phyloP scores from a whole-genome alignment of 1,284 basidiomycete species.

The Cryptococcus sp. region DNA sequence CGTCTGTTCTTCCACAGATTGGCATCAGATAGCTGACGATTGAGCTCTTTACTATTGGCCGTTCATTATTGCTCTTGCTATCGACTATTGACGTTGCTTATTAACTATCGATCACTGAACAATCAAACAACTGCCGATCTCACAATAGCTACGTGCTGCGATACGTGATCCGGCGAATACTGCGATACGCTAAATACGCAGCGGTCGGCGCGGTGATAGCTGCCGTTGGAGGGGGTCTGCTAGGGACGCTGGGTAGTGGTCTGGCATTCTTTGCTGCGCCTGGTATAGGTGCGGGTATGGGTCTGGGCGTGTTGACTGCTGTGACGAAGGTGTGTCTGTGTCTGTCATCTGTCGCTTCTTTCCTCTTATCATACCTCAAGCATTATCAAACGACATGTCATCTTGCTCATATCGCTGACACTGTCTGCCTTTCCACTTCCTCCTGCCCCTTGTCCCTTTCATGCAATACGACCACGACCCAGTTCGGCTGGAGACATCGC shows the following conservation, averaged over 20 bases:
- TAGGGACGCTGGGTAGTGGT: conserved; percentile 47
- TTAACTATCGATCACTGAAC: neutral
- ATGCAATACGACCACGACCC: neutral
- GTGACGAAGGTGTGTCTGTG: conserved; percentile 41
- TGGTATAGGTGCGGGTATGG: conserved; percentile 41
- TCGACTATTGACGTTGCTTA: neutral
- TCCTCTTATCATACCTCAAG: too few relatives aligned
- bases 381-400: too few relatives aligned
- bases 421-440: too few relatives aligned
- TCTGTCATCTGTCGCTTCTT: conserved; percentile 4
- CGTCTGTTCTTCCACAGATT: neutral
- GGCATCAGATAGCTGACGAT: neutral
- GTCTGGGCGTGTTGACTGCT: conserved; percentile 44
- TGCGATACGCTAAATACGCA: conserved; percentile 53
- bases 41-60: neutral
- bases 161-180: conserved; percentile 47
- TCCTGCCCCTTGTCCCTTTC: neutral
- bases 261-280: conserved; percentile 52
- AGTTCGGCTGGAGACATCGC: conserved; percentile 51
- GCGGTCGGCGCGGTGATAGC: conserved; percentile 44
- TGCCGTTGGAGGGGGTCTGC: conserved; percentile 41
- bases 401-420: too few relatives aligned
- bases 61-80: neutral
- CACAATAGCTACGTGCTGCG: conserved; percentile 46
- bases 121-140: neutral